A percentile compares a stretch with the other conserved stretches of the same genome.
phyloP scores from a whole-genome alignment of 2,329 filamentous ascomycete species.

The Cercospora sp. region DNA sequence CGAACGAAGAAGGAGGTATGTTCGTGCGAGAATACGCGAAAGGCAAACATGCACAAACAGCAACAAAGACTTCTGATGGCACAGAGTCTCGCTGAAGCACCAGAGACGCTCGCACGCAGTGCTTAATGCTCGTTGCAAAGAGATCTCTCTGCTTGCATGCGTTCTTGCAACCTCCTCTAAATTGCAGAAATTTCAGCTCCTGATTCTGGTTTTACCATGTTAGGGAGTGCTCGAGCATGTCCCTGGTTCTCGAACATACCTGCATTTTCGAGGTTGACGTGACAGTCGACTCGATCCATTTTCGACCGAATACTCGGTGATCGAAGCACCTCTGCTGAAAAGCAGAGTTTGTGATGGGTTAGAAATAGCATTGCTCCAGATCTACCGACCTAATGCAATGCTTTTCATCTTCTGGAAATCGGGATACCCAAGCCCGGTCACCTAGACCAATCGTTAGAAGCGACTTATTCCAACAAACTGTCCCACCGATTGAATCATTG shows the following conservation, averaged over 20 bases:
- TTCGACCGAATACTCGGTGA: neutral
- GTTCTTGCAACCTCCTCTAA: neutral
- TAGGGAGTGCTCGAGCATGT: neutral
- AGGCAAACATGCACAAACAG: neutral
- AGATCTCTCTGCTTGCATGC: neutral
- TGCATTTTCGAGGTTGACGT: neutral
- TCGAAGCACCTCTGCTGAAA: neutral
- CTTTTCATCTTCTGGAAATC: constrained; percentile 14
- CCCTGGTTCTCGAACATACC: neutral
- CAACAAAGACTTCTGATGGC: neutral
- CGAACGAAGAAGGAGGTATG: neutral
- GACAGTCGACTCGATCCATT: neutral
- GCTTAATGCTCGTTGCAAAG: neutral
- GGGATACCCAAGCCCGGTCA: constrained; percentile 17
- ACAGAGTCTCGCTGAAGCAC: neutral
- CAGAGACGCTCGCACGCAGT: neutral
- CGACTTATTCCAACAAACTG: neutral
- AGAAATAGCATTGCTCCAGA: neutral
- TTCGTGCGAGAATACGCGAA: neutral
- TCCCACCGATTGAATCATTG: neutral
- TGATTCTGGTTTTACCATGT: neutral
- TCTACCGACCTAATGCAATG: neutral
- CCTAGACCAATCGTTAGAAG: neutral
- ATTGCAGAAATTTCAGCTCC: neutral
- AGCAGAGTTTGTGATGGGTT: neutral